A percentile compares a stretch with the other conserved stretches of the same genome.
Conservation (phyloP, 495 filamentous ascomycete species). For the Neurospora tetraspora region DNA sequence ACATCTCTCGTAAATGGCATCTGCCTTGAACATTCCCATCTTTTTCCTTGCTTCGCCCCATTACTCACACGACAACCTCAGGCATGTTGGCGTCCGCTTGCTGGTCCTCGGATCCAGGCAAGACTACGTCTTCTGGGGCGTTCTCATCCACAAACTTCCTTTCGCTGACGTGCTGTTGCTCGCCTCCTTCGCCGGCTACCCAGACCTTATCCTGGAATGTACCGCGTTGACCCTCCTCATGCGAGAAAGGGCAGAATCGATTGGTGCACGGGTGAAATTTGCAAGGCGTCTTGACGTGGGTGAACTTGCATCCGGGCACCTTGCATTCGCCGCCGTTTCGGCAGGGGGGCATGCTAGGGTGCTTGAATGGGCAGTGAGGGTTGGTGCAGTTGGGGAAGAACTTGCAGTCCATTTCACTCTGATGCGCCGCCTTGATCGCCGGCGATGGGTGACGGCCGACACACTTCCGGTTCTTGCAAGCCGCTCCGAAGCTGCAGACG, state of each 20-base stretch:
- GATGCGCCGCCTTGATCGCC: constrained; percentile 62
- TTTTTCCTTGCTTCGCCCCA: neutral
- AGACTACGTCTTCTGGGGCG: constrained; percentile 64
- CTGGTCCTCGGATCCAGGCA: constrained; percentile 43
- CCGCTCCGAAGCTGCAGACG: constrained; percentile 72
- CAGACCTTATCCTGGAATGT: constrained; percentile 86
- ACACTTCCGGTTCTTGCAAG: constrained; percentile 94
- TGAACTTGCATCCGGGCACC: constrained; percentile 77
- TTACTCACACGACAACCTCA: constrained; percentile 19
- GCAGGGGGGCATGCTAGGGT: constrained; percentile 69
- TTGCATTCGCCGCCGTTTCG: constrained; percentile 89
- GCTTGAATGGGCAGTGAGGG: constrained; percentile 73
- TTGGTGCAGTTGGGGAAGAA: constrained; percentile 95
- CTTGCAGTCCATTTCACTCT: constrained; percentile 79
- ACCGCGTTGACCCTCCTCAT: constrained; percentile 78
- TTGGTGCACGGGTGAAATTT: constrained; percentile 89
- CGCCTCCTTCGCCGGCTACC: constrained; percentile 51
- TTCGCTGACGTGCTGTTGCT: constrained; percentile 63
- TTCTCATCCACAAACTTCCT: constrained; percentile 76
- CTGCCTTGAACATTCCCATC: neutral
- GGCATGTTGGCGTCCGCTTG: constrained; percentile 12
- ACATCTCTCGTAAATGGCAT: neutral
- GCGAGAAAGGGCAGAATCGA: constrained; percentile 73
- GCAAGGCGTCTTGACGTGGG: constrained; percentile 72
- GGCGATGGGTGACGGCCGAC: constrained; percentile 87